phyloP scores from a whole-genome alignment of 768 basidiomycete genomes.

The Boletus rubescentipes region DNA sequence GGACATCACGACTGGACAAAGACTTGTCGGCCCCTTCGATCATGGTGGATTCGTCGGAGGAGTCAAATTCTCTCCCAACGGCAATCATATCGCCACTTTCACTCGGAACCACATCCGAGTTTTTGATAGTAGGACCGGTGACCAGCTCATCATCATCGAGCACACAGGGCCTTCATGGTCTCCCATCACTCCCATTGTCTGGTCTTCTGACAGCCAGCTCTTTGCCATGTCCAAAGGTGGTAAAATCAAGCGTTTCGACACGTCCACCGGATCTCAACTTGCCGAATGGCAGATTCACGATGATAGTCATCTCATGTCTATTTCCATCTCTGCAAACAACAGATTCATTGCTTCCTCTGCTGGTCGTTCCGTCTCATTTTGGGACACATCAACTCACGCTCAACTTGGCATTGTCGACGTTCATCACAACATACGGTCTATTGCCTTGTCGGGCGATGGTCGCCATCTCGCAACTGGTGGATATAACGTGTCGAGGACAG shows the following conservation, averaged over 20 bases:
- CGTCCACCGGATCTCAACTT: neutral
- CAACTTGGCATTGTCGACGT: neutral
- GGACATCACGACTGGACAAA: neutral
- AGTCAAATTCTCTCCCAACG: too few relatives aligned
- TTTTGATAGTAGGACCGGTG: neutral
- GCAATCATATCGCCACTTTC: too few relatives aligned
- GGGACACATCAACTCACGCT: neutral
- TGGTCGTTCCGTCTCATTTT: neutral
- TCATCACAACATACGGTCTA: too few relatives aligned
- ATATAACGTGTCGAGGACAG: neutral
- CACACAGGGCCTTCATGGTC: too few relatives aligned
- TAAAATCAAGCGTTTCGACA: neutral
- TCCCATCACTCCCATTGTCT: neutral
- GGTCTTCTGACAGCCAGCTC: neutral
- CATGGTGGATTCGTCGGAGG: too few relatives aligned
- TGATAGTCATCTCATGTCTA: neutral
- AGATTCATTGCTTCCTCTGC: neutral
- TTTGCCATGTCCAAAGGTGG: neutral
- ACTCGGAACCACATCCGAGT: too few relatives aligned
- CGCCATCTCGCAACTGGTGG: neutral
- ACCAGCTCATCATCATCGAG: neutral
- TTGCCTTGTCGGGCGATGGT: too few relatives aligned
- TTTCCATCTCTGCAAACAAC: neutral
- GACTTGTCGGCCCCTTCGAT: neutral
- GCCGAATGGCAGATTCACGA: neutral